Base-by-base conservation (phyloP, 768 basidiomycete genomes). In the Leccinellum luteum region DNA sequence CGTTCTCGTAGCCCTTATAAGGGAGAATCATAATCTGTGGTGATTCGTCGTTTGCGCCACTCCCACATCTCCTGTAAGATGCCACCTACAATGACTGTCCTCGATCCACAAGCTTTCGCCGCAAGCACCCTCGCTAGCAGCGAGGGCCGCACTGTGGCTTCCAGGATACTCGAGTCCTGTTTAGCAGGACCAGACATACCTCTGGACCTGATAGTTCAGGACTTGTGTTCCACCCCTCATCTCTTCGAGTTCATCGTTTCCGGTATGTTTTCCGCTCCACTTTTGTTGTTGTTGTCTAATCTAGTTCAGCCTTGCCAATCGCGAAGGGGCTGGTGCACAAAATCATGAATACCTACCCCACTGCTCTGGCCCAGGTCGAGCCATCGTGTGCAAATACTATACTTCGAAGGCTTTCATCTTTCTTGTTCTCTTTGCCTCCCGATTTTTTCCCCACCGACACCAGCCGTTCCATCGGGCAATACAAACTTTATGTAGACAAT, bases 301-400 rank as follows among this genome's bases (percentile, higher is more conserved):
- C 25, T 27, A 12, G 3, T 21, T 21, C 48, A 71, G 71, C 54
- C 28, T 54, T 56, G 49, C 55, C 63, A n/a, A 53, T 34, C 14
- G 52, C 47, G 17, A 48, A 31, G 23, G 15, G 32, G 19, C n/a
- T 76, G 27, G 56, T 62, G 41, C 19, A 32, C 41, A 72, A 63
- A 66, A 72, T 79, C 31, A n/a, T 78, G 17, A 59, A 68, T 15
- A 54, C 58, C 15, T 79, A 75, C 52, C 78, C 77, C 1, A 55
- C 51, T 0, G 62, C 62, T 43, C 58, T 66, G 9, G 60, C 61
- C 14, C 63, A 56, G 17, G 62, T 71, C 47, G 54, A 48, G 15
- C 10, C 47, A 3, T 75, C 75, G 5, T 55, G 21, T 27, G 55
- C 65, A 17, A 48, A 31, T 27, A 56, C 47, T 19, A 51, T 77